Base-by-base conservation (phyloP, 148 eudicot genomes). In the Arbutus unedo region DNA sequence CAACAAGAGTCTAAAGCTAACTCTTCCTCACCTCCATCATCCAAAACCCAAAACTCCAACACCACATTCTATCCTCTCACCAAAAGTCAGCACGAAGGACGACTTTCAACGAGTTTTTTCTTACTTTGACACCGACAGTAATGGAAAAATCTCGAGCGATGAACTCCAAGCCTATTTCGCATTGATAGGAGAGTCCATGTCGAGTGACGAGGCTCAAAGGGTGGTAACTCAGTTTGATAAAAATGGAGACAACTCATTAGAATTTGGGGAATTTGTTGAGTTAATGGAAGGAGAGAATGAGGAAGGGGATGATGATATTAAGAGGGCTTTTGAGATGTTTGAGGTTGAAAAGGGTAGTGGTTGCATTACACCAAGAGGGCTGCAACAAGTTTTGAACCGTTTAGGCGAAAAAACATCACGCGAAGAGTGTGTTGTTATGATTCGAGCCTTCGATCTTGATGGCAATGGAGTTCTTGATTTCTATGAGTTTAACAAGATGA, bases 401-500 rank as follows among this genome's bases (percentile, higher is more conserved):
- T 87, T 92, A 3, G 93, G 95, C 4, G 88, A 89, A 54, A 78
- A 84, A 3, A 90, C 84, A 47, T 87, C 92, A 10, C 73, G 83
- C 49, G 67, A 86, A 0, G 92, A 92, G 80, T 92, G 93, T 54
- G 86, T 38, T 25, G 88, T 88, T 0, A 92, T 92, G 92, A 89
- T 91, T 8, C 84, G 78, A 38, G 90, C 82, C 41, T 92, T 82
- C 81, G 96, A 92, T 79, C 76, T 87, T 78, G 91, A 92, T 83
- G 95, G 93, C 3, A 88, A 92, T 84, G 95, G 95, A 16, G 90
- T 83, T n/a, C 89, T 92, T 76, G 90, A 88, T 81, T 91, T 91
- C 60, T 55, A 86, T 81, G 95, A 91, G 18, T 92, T 92, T 55
- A 86, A 87, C n/a, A 83, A 86, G 8, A 92, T 92, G 95, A 92